Base-by-base conservation (phyloP, 768 basidiomycete species). In the Epithele typhae region DNA sequence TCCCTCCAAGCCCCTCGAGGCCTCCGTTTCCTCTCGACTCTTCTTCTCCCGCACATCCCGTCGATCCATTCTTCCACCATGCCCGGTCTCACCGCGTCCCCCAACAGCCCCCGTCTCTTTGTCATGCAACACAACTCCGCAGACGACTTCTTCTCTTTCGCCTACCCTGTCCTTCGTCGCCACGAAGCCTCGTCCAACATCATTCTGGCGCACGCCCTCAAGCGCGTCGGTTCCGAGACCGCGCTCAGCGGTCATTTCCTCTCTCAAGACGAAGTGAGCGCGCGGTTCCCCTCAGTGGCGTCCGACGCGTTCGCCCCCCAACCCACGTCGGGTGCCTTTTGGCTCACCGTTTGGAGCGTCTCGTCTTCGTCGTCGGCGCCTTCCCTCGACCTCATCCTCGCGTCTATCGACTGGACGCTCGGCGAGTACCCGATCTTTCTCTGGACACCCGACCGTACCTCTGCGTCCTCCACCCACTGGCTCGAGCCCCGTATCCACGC, bases 381-480 rank as follows among this genome's bases (percentile, higher is more conserved):
- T 11, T 60, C 60, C 1, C 67, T 77, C 37, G 71, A 75, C 21
- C 50, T 77, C 34, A 66, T 75, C 32, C 43, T 81, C 36, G 67
- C 78, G 11, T 81, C 77, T 53, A 68, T 73, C 40, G 61, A 61
- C 37, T 71, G 67, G 47, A 66, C 64, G 17, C 51, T 70, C 36
- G 73, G 78, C 40, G 64, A 73, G 37, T 68, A 78, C 43, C 80
- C 78, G 23, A 62, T 79, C 45, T 81, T 80, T 58, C 52, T 81
- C 32, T 79, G 75, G 72, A 64, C 69, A 15, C 63, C 69, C 7
- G 63, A 61, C 18, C 58, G 46, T 37, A 49, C 58, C 14, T 54
- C 58, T 46, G 45, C 56, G 2, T 46, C 64, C 17, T 53, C 68
- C 14, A 18, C 64, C 9, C 39, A 64, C 15, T 67, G 64, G 64